A percentile compares a stretch with the other conserved stretches of the same genome.
phyloP scores from a whole-genome alignment of 768 basidiomycete genomes.

The Paxillus involutus region DNA sequence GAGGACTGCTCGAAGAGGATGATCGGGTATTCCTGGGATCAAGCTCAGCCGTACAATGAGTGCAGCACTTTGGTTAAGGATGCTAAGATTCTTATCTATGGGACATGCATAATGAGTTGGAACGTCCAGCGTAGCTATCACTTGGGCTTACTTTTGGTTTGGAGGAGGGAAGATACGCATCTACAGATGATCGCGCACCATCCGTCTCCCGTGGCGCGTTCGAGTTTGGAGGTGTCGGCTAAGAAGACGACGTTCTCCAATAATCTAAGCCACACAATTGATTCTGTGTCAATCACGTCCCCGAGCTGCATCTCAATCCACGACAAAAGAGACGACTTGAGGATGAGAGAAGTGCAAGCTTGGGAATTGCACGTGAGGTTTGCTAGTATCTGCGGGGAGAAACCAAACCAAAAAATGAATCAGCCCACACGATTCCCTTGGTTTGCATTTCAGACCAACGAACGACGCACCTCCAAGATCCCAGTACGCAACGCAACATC shows the following conservation, averaged over 20 bases:
- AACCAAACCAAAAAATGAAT: neutral
- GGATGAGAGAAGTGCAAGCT: slow-evolving; percentile 68
- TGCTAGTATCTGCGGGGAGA: slow-evolving; percentile 60
- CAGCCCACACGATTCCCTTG: neutral
- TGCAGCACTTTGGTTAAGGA: slow-evolving; percentile 25
- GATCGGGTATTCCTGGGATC: slow-evolving; percentile 26
- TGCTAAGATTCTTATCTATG: slow-evolving; percentile 18
- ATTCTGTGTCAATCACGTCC: slow-evolving; percentile 32
- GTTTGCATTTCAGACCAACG: neutral
- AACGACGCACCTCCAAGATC: slow-evolving; percentile 62
- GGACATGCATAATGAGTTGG: neutral
- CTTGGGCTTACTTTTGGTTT: slow-evolving; percentile 10
- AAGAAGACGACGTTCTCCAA: slow-evolving; percentile 61
- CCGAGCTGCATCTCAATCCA: slow-evolving; percentile 82
- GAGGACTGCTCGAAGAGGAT: slow-evolving; percentile 33
- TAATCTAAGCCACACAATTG: slow-evolving; percentile 62
- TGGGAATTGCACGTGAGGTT: slow-evolving; percentile 70
- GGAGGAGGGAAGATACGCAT: slow-evolving; percentile 38
- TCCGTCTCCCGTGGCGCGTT: slow-evolving; percentile 52
- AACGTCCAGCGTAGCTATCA: neutral
- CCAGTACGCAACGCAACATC: slow-evolving; percentile 54
- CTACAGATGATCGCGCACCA: slow-evolving; percentile 59
- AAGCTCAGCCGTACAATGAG: slow-evolving; percentile 39
- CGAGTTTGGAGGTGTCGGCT: slow-evolving; percentile 50
- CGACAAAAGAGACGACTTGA: slow-evolving; percentile 68